Percentiles rank a stretch among this genome's conserved stretches.
These are phyloP conservation scores for Tolypocladium amazonense DNA, from an alignment of 2,329 filamentous ascomycete genomes.

Conservation along the genomic window DNA sequence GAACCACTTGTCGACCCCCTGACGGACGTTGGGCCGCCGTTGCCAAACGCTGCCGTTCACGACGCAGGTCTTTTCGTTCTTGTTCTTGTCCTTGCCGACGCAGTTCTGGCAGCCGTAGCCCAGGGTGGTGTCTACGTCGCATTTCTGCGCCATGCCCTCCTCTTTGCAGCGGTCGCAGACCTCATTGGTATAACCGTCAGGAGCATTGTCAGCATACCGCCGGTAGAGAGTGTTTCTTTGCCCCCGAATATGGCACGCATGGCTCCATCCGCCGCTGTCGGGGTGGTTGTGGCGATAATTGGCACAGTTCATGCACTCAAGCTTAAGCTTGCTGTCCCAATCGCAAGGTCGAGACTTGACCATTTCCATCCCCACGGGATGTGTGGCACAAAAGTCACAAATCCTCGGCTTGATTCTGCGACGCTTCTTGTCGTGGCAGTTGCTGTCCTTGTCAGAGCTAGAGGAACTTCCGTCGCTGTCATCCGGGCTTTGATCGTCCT, in stretches of 20 bases:
- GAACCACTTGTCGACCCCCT: constrained; percentile 10
- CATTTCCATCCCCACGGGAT: constrained; percentile 3
- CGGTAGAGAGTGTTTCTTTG: constrained; percentile 1
- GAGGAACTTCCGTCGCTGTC: neutral
- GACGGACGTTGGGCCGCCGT: constrained; percentile 7
- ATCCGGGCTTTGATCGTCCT: neutral
- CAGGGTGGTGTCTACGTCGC: constrained; percentile 13
- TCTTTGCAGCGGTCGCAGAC: constrained; percentile 7
- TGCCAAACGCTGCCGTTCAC: constrained; percentile 4
- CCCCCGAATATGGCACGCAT: constrained; percentile 5
- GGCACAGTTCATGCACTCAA: constrained; percentile 16
- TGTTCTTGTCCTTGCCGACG: constrained; percentile 1
- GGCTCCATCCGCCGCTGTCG: neutral
- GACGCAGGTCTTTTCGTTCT: neutral
- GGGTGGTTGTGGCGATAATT: constrained; percentile 8
- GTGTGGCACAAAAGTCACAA: constrained; percentile 8
- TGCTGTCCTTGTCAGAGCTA: neutral
- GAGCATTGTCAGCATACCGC: constrained; percentile 8
- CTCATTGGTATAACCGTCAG: constrained; percentile 2
- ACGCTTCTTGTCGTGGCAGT: neutral
- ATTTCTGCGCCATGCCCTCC: neutral
- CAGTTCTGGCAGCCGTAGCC: constrained; percentile 9
- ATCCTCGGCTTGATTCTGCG: neutral
- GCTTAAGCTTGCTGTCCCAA: constrained; percentile 1
- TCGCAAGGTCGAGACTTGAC: constrained; percentile 5